Conservation (phyloP, 2,329 filamentous ascomycete species). For the Blastomyces parvus region DNA sequence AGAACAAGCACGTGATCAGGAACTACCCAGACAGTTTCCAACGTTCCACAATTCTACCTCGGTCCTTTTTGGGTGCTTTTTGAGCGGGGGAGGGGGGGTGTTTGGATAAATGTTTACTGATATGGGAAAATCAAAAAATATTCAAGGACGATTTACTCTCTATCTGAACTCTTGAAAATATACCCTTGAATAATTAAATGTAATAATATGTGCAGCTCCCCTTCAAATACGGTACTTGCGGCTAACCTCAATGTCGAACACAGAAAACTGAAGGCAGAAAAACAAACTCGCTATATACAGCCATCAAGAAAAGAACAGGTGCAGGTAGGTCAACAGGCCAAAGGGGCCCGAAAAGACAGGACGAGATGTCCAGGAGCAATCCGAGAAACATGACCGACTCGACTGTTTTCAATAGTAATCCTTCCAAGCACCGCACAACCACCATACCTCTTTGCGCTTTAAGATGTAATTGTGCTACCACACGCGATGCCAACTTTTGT, state of each 20-base stretch:
- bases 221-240: background rate
- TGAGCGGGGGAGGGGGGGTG: background rate
- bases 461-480: slow-evolving; percentile 10
- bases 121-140: background rate
- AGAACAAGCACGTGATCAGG: background rate
- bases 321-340: background rate
- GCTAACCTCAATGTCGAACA: background rate
- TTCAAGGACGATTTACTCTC: background rate
- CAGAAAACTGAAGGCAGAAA: background rate
- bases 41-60: background rate
- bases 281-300: slow-evolving; percentile 8
- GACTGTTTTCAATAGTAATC: background rate
- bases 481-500: slow-evolving; percentile 15
- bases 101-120: background rate
- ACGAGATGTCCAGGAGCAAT: background rate
- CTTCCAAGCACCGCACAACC: background rate
- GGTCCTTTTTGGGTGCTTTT: background rate
- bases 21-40: background rate
- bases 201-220: background rate
- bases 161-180: background rate
- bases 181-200: background rate
- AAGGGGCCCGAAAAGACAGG: background rate
- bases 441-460: background rate
- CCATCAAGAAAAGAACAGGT: background rate
- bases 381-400: background rate